A percentile compares a stretch with the other conserved stretches of the same genome.
Evolutionary conservation across 441 rosid genomes (phyloP).

Genomic region (Capsella rubella): DNA sequence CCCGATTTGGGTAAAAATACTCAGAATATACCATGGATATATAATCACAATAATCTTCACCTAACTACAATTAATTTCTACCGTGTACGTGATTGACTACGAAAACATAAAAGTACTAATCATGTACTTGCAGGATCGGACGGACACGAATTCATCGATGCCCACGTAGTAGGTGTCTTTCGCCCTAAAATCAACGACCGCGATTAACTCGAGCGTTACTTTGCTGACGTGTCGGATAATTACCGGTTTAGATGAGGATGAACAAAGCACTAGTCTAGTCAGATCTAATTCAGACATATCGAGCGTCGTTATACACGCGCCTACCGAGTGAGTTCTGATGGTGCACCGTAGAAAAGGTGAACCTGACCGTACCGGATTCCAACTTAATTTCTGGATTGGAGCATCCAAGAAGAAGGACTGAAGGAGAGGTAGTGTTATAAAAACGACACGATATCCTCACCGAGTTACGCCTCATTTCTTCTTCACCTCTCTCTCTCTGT

Average conservation of each 20-base stretch:
- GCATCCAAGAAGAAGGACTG: slow-evolving; percentile 31
- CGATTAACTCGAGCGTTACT: slow-evolving; percentile 11
- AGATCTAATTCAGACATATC: slow-evolving; percentile 21
- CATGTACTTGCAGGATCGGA: slow-evolving; percentile 26
- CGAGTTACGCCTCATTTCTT: slow-evolving; percentile 21
- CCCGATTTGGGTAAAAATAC: slow-evolving; percentile 10
- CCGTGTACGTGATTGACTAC: slow-evolving; percentile 24
- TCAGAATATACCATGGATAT: slow-evolving; percentile 27
- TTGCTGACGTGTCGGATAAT: slow-evolving; percentile 26
- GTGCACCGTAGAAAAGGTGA: slow-evolving; percentile 29
- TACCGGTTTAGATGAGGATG: slow-evolving; percentile 7
- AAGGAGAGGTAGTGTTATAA: slow-evolving; percentile 30
- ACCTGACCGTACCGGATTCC: slow-evolving; percentile 27
- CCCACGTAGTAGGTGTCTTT: slow-evolving; percentile 4
- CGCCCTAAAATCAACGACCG: slow-evolving; percentile 31
- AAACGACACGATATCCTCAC: slow-evolving; percentile 44
- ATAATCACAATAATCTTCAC: not conserved
- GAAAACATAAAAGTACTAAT: not conserved
- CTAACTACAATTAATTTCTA: slow-evolving; percentile 2
- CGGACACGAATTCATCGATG: slow-evolving; percentile 12
- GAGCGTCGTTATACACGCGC: slow-evolving; percentile 34
- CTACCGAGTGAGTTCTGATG: not conserved
- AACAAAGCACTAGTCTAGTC: not conserved
- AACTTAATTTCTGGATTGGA: slow-evolving; percentile 21
- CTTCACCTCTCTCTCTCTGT: slow-evolving; percentile 8